Conservation (phyloP, 345 rosid species). For the Alliaria petiolata region DNA sequence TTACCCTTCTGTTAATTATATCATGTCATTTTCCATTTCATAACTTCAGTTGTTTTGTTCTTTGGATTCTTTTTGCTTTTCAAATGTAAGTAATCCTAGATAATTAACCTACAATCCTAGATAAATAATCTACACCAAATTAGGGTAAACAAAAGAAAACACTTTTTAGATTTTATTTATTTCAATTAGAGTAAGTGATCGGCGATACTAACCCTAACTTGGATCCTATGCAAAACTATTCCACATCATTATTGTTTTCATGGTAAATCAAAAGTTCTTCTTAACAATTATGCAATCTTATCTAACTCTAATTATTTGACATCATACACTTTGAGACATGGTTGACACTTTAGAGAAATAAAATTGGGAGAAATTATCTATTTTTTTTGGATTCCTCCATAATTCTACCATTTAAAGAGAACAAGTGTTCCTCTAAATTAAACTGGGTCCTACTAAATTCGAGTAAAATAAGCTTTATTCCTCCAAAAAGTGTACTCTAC, state of each 20-base stretch:
- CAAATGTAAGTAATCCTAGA: neutral
- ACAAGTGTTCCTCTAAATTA: no score
- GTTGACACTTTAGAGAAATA: no score
- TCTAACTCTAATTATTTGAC: neutral
- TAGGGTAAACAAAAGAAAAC: neutral
- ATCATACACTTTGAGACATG: constrained; percentile 4
- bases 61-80: constrained; percentile 11
- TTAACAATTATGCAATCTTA: neutral
- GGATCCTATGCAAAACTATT: constrained; percentile 2
- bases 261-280: neutral
- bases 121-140: neutral
- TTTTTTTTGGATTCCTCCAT: no score
- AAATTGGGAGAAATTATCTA: no score
- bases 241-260: neutral
- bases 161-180: neutral
- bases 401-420: no score
- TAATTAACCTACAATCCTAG: neutral
- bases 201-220: constrained; percentile 3
- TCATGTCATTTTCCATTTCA: neutral
- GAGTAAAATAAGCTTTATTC: no score
- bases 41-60: neutral
- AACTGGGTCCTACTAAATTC: no score
- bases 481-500: no score
- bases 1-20: neutral
- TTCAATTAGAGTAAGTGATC: neutral